A percentile compares a stretch with the other conserved stretches of the same genome.
phyloP scores from a whole-genome alignment of 257 asterid species.

The Nicotiana paniculata region DNA sequence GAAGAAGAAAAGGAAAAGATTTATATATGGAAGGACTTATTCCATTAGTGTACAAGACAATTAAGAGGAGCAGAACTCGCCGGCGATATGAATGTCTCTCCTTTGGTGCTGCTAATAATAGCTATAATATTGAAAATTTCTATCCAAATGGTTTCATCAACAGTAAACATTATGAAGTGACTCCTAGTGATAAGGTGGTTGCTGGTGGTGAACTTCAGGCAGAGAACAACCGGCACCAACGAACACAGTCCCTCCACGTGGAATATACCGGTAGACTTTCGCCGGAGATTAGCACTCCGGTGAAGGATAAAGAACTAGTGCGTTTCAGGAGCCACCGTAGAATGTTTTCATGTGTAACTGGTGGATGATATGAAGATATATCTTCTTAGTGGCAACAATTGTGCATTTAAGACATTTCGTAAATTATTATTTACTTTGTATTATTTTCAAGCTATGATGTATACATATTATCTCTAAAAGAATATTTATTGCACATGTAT shows the following conservation, averaged over 20 bases:
- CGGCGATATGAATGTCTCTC: slow-evolving; percentile 16
- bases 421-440: too few relatives aligned
- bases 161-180: not conserved
- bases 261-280: not conserved
- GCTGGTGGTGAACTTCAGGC: not conserved
- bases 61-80: slow-evolving; percentile 13
- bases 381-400: too few relatives aligned
- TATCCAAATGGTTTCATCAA: slow-evolving; percentile 5
- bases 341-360: slow-evolving; percentile 52
- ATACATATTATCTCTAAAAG: too few relatives aligned
- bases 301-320: slow-evolving; percentile 34
- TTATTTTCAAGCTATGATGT: too few relatives aligned
- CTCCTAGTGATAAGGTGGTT: not conserved
- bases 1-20: not conserved
- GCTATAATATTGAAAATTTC: not conserved
- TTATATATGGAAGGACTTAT: slow-evolving; percentile 18
- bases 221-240: slow-evolving; percentile 14
- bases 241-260: not conserved
- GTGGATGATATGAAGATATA: slow-evolving; percentile 11
- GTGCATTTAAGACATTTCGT: too few relatives aligned
- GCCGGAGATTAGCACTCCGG: not conserved
- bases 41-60: slow-evolving; percentile 15
- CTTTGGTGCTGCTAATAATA: not conserved
- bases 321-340: slow-evolving; percentile 44
- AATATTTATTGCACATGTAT: too few relatives aligned